Base-by-base conservation (phyloP, 2,329 filamentous ascomycete species). In the Rutstroemia sp. region DNA sequence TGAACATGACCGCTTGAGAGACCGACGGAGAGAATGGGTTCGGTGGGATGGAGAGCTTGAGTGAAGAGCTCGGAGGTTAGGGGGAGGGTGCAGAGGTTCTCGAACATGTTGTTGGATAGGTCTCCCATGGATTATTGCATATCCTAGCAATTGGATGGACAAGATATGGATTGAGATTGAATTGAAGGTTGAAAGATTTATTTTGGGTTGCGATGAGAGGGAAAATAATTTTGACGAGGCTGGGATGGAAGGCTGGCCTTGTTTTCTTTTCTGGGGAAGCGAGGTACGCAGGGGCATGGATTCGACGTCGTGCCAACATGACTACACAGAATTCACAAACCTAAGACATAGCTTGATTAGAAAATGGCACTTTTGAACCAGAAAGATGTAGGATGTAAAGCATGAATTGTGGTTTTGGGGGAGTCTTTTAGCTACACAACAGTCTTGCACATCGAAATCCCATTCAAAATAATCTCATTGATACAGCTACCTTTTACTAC, bases 11-110 rank as follows among this genome's bases (percentile, higher is more conserved):
- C 92, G 54, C 81, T 87, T 16, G 88, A 84, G 25, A 96, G 79
- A 16, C 94, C 94, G 48, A 96, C 88, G 0, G 91, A 88, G 60
- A 99, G 78, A 51, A 99, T 75, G 14, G 92, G 89, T 69, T 92
- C 84, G 0, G 79, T 81, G 1, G 94, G 92, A 70, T 99, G 94
- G 19, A 96, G 76, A 12, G 87, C 88, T 72, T 95, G 91, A 1
- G 89, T 75, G 74, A 99, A 97, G 66, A 99, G 78, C 68, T 97
- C 94, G 57, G 88, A 82, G 57, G 82, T 81, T 48, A 97, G 83
- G 61, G 92, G 91, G 47, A 97, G 82, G 25, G 88, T 90, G 78
- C 92, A 96, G 62, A 95, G 81, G 62, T 90, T 95, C 72, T 96
- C 91, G 39, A 69, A 68, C 65, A 68, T 68, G 37, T 3, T 57